A percentile compares a stretch with the other conserved stretches of the same genome.
Evolutionary conservation across 208 protist genomes (phyloP).

Genomic region (Blechomonas ayalai): DNA sequence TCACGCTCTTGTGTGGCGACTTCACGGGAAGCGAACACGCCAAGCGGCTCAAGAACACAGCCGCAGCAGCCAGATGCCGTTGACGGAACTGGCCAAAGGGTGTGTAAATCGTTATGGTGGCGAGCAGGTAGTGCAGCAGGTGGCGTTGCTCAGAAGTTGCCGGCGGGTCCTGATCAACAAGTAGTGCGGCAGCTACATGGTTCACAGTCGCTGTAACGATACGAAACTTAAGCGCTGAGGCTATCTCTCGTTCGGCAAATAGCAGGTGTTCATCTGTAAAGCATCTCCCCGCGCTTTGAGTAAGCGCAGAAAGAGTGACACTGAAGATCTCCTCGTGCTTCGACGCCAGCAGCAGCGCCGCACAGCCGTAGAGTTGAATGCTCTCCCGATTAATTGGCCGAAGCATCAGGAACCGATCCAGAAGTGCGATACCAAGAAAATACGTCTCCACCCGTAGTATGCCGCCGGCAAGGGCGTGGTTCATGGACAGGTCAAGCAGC

Average conservation of each 20-base stretch:
- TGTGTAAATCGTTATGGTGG: constrained; percentile 44
- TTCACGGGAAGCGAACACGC: constrained; percentile 28
- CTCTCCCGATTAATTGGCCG: constrained; percentile 33
- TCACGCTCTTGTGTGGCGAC: constrained; percentile 26
- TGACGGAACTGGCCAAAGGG: constrained; percentile 44
- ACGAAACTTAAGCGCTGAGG: constrained; percentile 32
- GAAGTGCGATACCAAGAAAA: constrained; percentile 61
- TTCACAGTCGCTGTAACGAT: constrained; percentile 36
- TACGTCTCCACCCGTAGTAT: constrained; percentile 60
- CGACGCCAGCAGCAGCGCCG: constrained; percentile 92
- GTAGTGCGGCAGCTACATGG: constrained; percentile 35
- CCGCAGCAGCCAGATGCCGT: constrained; percentile 48
- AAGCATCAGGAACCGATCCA: constrained; percentile 78
- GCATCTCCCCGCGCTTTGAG: constrained; percentile 88
- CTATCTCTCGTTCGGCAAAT: constrained; percentile 35
- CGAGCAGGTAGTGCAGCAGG: constrained; percentile 48
- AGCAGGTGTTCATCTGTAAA: constrained; percentile 69
- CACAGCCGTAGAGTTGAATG: constrained; percentile 65
- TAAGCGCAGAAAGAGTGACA: constrained; percentile 79
- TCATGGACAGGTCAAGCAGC: constrained; percentile 16
- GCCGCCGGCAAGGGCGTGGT: constrained; percentile 15
- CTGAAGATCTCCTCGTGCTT: constrained; percentile 98
- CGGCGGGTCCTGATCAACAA: constrained; percentile 56
- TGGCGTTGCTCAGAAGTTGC: constrained; percentile 32
- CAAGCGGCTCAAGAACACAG: constrained; percentile 50